Evolutionary conservation across 2,329 filamentous ascomycete genomes (phyloP).

Genomic region (Cytospora paraplurivora): DNA sequence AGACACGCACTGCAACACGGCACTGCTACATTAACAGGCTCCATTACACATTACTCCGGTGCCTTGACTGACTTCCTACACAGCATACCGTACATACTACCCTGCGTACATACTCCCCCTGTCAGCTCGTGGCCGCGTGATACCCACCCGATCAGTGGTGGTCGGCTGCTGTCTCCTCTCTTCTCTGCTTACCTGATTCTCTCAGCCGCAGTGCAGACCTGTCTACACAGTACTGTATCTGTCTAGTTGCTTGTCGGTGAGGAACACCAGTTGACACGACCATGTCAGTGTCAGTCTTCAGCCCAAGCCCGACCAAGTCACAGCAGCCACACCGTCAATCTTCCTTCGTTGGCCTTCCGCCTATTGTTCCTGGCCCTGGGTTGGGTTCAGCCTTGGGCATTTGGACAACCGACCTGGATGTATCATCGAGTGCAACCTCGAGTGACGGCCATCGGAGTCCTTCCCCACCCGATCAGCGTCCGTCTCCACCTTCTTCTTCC

Average conservation of each 20-base stretch:
- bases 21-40: too few relatives aligned
- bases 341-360: constrained; percentile 60
- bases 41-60: too few relatives aligned
- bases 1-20: too few relatives aligned
- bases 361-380: constrained; percentile 45
- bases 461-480: constrained; percentile 26
- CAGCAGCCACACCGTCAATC: constrained; percentile 45
- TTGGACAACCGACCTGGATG: constrained; percentile 41
- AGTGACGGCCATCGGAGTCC: constrained; percentile 28
- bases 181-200: background rate
- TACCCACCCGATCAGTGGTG: constrained; percentile 1
- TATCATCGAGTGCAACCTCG: constrained; percentile 29
- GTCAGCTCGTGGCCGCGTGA: background rate
- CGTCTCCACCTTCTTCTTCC: constrained; percentile 29
- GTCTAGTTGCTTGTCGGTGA: background rate
- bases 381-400: constrained; percentile 54
- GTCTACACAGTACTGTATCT: background rate
- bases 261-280: constrained; percentile 9
- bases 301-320: constrained; percentile 19
- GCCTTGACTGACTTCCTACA: too few relatives aligned
- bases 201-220: background rate
- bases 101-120: background rate
- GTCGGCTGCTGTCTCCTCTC: constrained; percentile 1
- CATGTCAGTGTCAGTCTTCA: constrained; percentile 21
- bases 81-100: too few relatives aligned